Conservation (phyloP, 441 rosid genomes). For the Erysimum pusillum region DNA sequence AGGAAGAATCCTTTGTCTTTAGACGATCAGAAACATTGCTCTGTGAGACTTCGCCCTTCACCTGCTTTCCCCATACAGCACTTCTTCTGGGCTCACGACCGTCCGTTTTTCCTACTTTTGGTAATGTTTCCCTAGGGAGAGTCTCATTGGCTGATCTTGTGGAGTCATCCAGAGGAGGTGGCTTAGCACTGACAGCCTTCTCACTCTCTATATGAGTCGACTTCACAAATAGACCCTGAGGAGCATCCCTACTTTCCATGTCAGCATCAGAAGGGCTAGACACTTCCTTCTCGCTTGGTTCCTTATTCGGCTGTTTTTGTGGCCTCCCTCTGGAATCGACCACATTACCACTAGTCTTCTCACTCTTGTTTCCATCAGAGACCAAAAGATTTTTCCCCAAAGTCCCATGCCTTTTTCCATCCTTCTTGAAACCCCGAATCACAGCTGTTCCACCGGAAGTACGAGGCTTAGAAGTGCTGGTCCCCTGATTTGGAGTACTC, state of each 20-base stretch:
- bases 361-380: slow-evolving; percentile 61
- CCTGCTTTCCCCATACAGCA: slow-evolving; percentile 53
- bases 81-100: slow-evolving; percentile 51
- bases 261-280: slow-evolving; percentile 67
- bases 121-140: slow-evolving; percentile 41
- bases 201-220: slow-evolving; percentile 44
- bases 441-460: slow-evolving; percentile 56
- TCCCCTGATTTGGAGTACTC: slow-evolving; percentile 58
- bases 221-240: slow-evolving; percentile 28
- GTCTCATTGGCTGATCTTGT: slow-evolving; percentile 45
- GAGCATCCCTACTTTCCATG: slow-evolving; percentile 45
- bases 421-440: slow-evolving; percentile 60
- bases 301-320: slow-evolving; percentile 54
- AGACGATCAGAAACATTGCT: slow-evolving; percentile 54
- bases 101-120: slow-evolving; percentile 46
- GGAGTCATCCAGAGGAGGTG: slow-evolving; percentile 46
- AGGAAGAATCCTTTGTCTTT: slow-evolving; percentile 60
- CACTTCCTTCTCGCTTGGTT: slow-evolving; percentile 60
- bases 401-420: slow-evolving; percentile 58
- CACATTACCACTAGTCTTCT: slow-evolving; percentile 49
- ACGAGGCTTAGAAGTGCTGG: slow-evolving; percentile 46
- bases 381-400: slow-evolving; percentile 45
- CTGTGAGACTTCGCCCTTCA: slow-evolving; percentile 46
- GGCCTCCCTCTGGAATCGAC: slow-evolving; percentile 47
- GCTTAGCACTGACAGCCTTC: slow-evolving; percentile 52